Percentiles rank a stretch among this genome's conserved stretches.
Evolutionary conservation across 352 stramenopile genomes (phyloP).

Genomic region (Globisporangium spinosum): DNA sequence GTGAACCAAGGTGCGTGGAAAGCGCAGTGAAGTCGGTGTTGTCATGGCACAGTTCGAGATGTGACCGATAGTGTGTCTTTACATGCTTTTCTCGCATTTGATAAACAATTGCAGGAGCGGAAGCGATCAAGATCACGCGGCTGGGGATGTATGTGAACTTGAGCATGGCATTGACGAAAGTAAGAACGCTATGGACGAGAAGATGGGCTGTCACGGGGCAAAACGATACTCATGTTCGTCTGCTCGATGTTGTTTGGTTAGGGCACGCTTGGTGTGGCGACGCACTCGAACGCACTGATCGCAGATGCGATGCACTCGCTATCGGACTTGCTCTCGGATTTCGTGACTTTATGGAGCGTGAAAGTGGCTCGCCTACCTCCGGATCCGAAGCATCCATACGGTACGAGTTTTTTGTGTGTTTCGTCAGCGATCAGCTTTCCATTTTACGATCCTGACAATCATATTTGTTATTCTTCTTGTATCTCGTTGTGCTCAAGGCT

Average conservation of each 20-base stretch:
- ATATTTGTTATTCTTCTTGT: not conserved
- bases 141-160: slow-evolving; percentile 93
- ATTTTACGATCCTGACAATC: not conserved
- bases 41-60: not conserved
- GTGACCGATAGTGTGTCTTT: not conserved
- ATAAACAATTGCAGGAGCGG: slow-evolving; percentile 30
- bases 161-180: slow-evolving; percentile 87
- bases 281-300: slow-evolving; percentile 91
- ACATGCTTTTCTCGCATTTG: not conserved
- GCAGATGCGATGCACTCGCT: slow-evolving; percentile 95
- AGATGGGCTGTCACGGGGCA: not conserved
- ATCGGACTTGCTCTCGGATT: slow-evolving; percentile 94
- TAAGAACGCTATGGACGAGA: slow-evolving; percentile 19
- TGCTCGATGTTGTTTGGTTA: slow-evolving; percentile 7
- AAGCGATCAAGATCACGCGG: slow-evolving; percentile 88
- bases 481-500: slow-evolving; percentile 29
- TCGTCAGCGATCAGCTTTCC: not conserved
- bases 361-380: slow-evolving; percentile 90
- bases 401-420: slow-evolving; percentile 20
- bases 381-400: slow-evolving; percentile 91
- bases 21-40: not conserved
- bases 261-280: slow-evolving; percentile 70
- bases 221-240: too few relatives aligned
- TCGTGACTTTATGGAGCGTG: slow-evolving; percentile 95
- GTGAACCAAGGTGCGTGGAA: slow-evolving; percentile 2